These are phyloP conservation scores for Macrocybe gigantea DNA, from an alignment of 768 basidiomycete genomes.

Conservation along the genomic window DNA sequence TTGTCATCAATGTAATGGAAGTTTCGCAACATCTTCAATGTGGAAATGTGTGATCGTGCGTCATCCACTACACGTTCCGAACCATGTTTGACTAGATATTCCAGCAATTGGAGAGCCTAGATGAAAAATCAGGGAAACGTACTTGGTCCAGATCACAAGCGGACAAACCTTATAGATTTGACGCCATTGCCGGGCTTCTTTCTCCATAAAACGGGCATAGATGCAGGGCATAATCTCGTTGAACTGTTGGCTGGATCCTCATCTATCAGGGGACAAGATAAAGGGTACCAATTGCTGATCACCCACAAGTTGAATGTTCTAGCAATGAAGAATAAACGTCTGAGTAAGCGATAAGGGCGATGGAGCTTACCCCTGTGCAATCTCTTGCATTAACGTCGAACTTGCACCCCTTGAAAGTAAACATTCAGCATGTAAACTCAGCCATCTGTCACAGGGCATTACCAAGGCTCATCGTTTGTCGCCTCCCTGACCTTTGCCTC, in stretches of 20 bases:
- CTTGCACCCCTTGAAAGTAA: slow-evolving; percentile 77
- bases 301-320: slow-evolving; percentile 98
- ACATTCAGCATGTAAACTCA: slow-evolving; percentile 1
- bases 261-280: slow-evolving; percentile 2
- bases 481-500: slow-evolving; percentile 96
- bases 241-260: slow-evolving; percentile 74
- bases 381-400: slow-evolving; percentile 97
- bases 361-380: slow-evolving; percentile 77
- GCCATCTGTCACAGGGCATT: slow-evolving; percentile 18
- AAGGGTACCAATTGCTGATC: background rate
- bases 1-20: slow-evolving; percentile 99
- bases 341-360: background rate
- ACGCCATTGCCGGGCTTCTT: slow-evolving; percentile 96
- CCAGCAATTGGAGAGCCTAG: slow-evolving; percentile 86
- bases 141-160: background rate
- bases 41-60: slow-evolving; percentile 88
- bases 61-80: slow-evolving; percentile 98
- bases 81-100: slow-evolving; percentile 95
- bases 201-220: slow-evolving; percentile 94
- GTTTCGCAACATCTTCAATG: slow-evolving; percentile 94
- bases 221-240: slow-evolving; percentile 99
- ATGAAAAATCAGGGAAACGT: background rate
- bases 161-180: slow-evolving; percentile 89
- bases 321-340: background rate
- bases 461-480: slow-evolving; percentile 98